A percentile compares a stretch with the other conserved stretches of the same genome.
Conservation (phyloP, 2,329 filamentous ascomycete genomes). For the Hypomyces rosellus region DNA sequence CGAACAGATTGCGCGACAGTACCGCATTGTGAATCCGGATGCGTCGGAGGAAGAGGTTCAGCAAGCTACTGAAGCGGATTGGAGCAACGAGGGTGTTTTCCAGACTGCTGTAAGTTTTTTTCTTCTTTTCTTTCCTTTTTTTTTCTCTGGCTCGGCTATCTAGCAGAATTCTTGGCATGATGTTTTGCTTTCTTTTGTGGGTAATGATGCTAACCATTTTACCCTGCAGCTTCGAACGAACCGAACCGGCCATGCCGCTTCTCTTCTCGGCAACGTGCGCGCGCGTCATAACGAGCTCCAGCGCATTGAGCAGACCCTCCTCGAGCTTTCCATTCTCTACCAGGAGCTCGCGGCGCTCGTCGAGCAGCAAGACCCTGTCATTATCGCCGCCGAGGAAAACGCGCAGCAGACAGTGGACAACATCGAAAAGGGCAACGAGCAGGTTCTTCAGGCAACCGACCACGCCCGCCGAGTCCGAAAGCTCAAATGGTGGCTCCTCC, state of each 20-base stretch:
- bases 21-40: constrained; percentile 74
- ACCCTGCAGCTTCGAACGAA: constrained; percentile 62
- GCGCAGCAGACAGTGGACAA: constrained; percentile 60
- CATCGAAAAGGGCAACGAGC: constrained; percentile 61
- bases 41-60: constrained; percentile 67
- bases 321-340: constrained; percentile 64
- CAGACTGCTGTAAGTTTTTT: constrained; percentile 63
- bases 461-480: constrained; percentile 61
- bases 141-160: no score
- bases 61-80: constrained; percentile 62
- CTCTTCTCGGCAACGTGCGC: constrained; percentile 70
- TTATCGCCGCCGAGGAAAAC: constrained; percentile 57
- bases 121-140: not conserved
- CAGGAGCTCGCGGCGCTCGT: constrained; percentile 69
- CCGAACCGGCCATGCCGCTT: constrained; percentile 65
- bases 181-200: no score
- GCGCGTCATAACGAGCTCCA: constrained; percentile 79
- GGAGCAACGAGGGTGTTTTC: constrained; percentile 75
- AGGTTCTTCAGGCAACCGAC: constrained; percentile 62
- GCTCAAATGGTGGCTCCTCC: constrained; percentile 76
- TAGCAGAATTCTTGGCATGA: not conserved
- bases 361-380: constrained; percentile 61
- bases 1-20: constrained; percentile 74
- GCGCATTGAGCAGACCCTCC: constrained; percentile 69
- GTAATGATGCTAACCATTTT: constrained; percentile 5